Evolutionary conservation across 176 grass and related monocot genomes (phyloP), one percentile per base, ranked within the genome.

Genomic region (Oryza meyeriana): DNA sequence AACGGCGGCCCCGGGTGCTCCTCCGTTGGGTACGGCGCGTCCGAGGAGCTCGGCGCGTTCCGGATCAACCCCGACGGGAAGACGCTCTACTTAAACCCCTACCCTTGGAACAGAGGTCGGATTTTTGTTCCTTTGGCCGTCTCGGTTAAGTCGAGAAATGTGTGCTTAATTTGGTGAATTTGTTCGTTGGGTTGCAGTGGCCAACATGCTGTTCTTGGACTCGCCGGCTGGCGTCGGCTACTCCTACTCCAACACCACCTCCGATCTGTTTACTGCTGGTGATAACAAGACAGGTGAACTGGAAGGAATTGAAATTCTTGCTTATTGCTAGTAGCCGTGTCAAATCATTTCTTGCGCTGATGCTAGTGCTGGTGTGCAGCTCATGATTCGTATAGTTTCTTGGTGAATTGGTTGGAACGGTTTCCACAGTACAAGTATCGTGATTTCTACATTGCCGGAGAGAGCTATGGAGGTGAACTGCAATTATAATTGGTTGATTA

Each of bases 1-100:
- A 97, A 97, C 71, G 94, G 94, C 26, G 95, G 95, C 31, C 95
- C 92, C 8, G 92, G 95, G 25, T 98, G 90, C 82, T 98, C 95
- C 24, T 98, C 95, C 18, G 65, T 98, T 25, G 95, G 86, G 25
- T 98, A 93, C 68, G 95, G 95, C 69, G 92, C 90, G 0, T 94
- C 92, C 4, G 95, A 98, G 83, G 92, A 98, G 86, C 78, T 98
- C 30, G 95, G 95, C 48, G 84, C 92, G 27, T 98, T 98, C 79
- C 86, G 88, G 44, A 91, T 94, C 86, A 87, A 88, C 36, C 33
- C 92, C 74, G 88, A 98, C 27, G 92, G 95, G 61, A 45, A 36
- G 71, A 77, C 88, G 8, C 90, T 98, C 44, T 93, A 59, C 42
- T 12, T 85, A 78, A 98, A 98, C 78, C 65, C 82, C 2, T 89